Percentiles rank a stretch among this genome's conserved stretches.
These are phyloP conservation scores for Trichophyton benhamiae DNA, from an alignment of 2,329 filamentous ascomycete genomes.

Conservation along the genomic window DNA sequence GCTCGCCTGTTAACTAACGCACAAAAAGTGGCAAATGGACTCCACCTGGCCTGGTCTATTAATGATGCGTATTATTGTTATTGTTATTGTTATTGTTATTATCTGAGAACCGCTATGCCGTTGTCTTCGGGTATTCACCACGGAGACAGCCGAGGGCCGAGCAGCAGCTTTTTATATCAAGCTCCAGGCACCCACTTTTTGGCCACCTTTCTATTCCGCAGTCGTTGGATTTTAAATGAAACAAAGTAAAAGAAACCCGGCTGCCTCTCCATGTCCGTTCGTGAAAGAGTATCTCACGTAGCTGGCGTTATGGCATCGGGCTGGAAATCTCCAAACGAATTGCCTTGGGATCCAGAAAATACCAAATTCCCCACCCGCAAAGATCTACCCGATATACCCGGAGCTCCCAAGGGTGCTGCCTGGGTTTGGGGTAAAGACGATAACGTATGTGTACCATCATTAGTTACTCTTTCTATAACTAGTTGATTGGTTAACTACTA, in stretches of 20 bases:
- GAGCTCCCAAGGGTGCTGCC: constrained; percentile 43
- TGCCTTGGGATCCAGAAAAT: constrained; percentile 44
- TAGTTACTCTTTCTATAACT: background rate
- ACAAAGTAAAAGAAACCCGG: too few relatives aligned
- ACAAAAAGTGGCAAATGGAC: background rate
- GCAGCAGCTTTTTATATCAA: too few relatives aligned
- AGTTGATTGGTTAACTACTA: too few relatives aligned
- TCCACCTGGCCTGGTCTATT: background rate
- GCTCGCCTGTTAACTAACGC: background rate
- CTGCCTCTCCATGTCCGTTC: background rate
- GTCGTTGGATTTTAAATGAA: too few relatives aligned
- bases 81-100: too few relatives aligned
- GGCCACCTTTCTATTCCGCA: too few relatives aligned
- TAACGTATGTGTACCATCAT: constrained; percentile 25
- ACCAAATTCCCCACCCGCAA: constrained; percentile 42
- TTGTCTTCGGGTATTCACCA: too few relatives aligned
- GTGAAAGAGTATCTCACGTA: constrained; percentile 11
- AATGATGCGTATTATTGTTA: too few relatives aligned
- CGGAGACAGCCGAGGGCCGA: too few relatives aligned
- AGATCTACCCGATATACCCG: constrained; percentile 40
- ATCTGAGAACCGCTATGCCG: too few relatives aligned
- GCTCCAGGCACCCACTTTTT: too few relatives aligned
- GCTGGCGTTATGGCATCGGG: constrained; percentile 14
- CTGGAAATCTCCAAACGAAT: constrained; percentile 15
- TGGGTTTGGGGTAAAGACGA: constrained; percentile 51